These are phyloP conservation scores for Pontederia crassipes DNA, from an alignment of 176 grass and related monocot species.

Conservation along the genomic window DNA sequence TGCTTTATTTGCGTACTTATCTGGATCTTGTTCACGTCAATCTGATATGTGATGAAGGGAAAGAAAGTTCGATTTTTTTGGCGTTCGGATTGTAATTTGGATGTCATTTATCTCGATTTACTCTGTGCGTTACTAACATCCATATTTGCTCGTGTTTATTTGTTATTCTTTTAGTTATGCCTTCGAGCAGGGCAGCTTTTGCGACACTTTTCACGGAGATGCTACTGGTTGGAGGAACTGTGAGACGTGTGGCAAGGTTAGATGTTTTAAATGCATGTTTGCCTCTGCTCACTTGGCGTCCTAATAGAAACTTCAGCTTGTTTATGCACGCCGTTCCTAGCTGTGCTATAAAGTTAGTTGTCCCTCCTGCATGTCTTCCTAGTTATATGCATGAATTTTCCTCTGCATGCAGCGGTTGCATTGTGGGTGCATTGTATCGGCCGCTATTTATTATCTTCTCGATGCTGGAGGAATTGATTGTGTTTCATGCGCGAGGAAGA, in stretches of 20 bases:
- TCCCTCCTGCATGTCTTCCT: not conserved
- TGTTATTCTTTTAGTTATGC: conserved; percentile 24
- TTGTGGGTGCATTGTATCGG: conserved; percentile 92
- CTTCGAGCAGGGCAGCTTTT: conserved; percentile 89
- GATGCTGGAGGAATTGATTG: conserved; percentile 94
- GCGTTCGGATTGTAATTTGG: not conserved
- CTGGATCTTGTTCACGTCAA: too few relatives aligned
- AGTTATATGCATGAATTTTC: conserved; percentile 4
- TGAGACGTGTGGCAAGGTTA: conserved; percentile 84
- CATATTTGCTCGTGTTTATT: conserved; percentile 28
- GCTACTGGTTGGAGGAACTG: conserved; percentile 93
- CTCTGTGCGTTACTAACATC: too few relatives aligned
- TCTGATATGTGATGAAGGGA: too few relatives aligned
- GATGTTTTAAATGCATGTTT: not conserved
- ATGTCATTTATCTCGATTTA: too few relatives aligned
- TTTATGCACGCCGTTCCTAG: not conserved
- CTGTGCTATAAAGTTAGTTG: too few relatives aligned
- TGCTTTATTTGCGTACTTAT: not conserved
- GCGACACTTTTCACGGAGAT: conserved; percentile 78
- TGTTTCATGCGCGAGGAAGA: conserved; percentile 55
- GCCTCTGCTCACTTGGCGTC: not conserved
- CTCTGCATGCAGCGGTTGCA: conserved; percentile 54
- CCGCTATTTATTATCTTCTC: conserved; percentile 54
- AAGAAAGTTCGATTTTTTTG: not conserved
- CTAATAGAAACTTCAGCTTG: not conserved